phyloP scores from a whole-genome alignment of 495 filamentous ascomycete species.

The Talaromyces nanjingensis region DNA sequence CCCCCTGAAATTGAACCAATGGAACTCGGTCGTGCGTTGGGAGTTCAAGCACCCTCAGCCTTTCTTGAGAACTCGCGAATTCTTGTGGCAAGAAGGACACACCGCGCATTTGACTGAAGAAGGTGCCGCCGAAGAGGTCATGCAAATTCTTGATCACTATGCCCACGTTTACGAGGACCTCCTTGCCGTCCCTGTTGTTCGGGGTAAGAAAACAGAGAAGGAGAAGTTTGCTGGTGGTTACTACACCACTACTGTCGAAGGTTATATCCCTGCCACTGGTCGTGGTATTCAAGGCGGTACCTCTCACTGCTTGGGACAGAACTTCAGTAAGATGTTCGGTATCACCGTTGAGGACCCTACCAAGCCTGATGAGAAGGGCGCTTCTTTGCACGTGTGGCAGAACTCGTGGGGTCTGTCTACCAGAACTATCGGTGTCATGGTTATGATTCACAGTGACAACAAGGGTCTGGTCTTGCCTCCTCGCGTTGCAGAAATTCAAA shows the following conservation, averaged over 20 bases:
- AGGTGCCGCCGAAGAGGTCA: constrained; percentile 72
- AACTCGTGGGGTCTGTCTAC: constrained; percentile 98
- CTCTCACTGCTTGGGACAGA: constrained; percentile 89
- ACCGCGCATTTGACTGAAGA: constrained; percentile 83
- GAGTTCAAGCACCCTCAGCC: constrained; percentile 97
- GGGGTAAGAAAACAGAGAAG: constrained; percentile 79
- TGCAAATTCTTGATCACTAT: constrained; percentile 90
- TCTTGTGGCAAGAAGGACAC: constrained; percentile 98
- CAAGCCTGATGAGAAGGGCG: constrained; percentile 64
- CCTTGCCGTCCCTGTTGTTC: constrained; percentile 87
- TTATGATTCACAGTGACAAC: constrained; percentile 94
- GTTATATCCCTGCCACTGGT: constrained; percentile 84
- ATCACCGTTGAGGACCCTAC: constrained; percentile 92
- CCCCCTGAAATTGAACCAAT: constrained; percentile 89
- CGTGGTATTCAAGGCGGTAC: constrained; percentile 96
- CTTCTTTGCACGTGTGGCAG: constrained; percentile 82
- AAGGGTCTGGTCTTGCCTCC: constrained; percentile 89
- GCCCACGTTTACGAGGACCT: constrained; percentile 85
- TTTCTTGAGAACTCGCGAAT: constrained; percentile 87
- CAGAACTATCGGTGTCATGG: constrained; percentile 93
- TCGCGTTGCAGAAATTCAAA: constrained; percentile 76
- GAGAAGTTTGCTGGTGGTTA: constrained; percentile 96
- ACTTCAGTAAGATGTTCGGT: constrained; percentile 97
- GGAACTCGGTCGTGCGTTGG: constrained; percentile 97
- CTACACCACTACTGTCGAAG: constrained; percentile 90